A percentile compares a stretch with the other conserved stretches of the same genome.
Conservation (phyloP, 1,284 basidiomycete species). For the Porogramme epimiltina region DNA sequence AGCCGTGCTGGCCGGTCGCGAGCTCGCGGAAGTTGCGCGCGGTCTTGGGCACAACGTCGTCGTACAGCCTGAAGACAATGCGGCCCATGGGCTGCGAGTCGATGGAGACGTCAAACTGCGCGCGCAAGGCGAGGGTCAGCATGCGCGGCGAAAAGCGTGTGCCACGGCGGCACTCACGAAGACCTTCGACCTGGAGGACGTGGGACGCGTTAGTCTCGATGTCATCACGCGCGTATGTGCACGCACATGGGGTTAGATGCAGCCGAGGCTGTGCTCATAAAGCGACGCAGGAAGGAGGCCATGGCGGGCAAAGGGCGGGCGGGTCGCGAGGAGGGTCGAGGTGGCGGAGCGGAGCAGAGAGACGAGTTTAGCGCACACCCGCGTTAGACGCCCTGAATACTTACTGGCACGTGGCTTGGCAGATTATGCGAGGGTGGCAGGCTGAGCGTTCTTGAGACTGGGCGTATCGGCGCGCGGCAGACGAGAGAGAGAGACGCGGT, state of each 20-base stretch:
- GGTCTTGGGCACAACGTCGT: constrained; percentile 73
- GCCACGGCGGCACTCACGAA: constrained; percentile 42
- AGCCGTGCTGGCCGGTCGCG: constrained; percentile 78
- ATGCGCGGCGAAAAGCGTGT: constrained; percentile 33
- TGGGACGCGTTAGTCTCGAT: constrained; percentile 1
- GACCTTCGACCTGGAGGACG: constrained; percentile 44
- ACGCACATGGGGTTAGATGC: constrained; percentile 32
- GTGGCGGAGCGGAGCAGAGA: constrained; percentile 2
- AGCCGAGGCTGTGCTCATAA: constrained; percentile 35
- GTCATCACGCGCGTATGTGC: not conserved
- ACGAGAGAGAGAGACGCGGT: not conserved
- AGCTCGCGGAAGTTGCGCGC: constrained; percentile 81
- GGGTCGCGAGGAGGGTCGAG: not conserved
- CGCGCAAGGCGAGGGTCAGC: not conserved
- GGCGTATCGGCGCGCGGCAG: not conserved
- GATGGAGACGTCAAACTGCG: constrained; percentile 84
- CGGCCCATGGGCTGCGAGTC: constrained; percentile 69
- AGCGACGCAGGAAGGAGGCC: constrained; percentile 37
- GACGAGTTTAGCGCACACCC: not conserved
- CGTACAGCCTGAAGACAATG: constrained; percentile 74
- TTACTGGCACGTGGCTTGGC: not conserved
- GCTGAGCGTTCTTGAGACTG: not conserved
- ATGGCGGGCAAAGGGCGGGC: constrained; percentile 22
- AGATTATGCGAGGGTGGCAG: not conserved
- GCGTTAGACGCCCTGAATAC: not conserved